Evolutionary conservation across 73 alveolate genomes (phyloP), one percentile per base, ranked within the genome.

Genomic region (Paramecium caudatum): DNA sequence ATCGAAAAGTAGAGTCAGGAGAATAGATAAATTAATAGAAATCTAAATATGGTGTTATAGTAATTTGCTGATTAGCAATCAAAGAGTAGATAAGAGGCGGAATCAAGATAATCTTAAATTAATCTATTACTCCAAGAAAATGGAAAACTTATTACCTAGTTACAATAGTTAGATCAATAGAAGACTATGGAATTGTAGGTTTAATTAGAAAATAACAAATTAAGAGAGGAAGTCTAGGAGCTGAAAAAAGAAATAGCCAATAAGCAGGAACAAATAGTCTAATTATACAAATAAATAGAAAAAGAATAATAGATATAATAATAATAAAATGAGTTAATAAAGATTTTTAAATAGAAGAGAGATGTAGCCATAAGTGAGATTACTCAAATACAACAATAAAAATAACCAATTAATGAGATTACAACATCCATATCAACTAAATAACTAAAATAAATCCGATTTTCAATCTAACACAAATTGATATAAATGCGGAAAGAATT

Each of bases 281-380:
- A 3, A 45, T 47, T 74, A 1, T 9, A 27, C 17, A 39, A 74
- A 2, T 41, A 23, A 43, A 74, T 41, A 41, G 8, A 19, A 45
- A 19, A 34, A 9, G 47, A 74, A 21, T 21, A 74, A 6, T 5
- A 74, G 43, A 6, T 21, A 41, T 37, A 27, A 39, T 37, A 74
- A 17, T 6, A 74, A 47, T 41, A n/a, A 12, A 41, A 21, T 37
- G 62, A 74, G 17, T 41, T 37, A 27, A 45, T 74, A 10, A 43
- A 74, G 43, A 27, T 27, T 0, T 17, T 74, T 30, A 74, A 74
- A 41, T 33, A 47, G 3, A 74, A 74, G 32, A 37, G 88, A 74
- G 88, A 74, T 74, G n/a, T 27, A 3, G 88, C 88, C 15, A 74
- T 74, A 15, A 41, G 62, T 37, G 88, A 74, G 55, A 41, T 74